Percentiles rank a stretch among this genome's conserved stretches.
phyloP scores from a whole-genome alignment of 148 eudicot genomes.

The Arctostaphylos glauca region DNA sequence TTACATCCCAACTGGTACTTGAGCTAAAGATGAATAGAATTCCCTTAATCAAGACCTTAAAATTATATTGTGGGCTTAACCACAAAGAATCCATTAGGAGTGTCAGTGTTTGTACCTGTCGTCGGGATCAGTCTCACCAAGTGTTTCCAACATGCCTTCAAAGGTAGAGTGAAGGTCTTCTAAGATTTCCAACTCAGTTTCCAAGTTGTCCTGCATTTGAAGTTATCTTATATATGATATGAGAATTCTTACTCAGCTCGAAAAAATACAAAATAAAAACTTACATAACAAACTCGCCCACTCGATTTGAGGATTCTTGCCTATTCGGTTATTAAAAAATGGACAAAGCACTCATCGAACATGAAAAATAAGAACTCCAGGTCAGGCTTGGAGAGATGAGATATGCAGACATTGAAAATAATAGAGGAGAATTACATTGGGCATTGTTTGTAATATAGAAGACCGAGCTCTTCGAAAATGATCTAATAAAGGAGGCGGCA shows the following conservation, averaged over 20 bases:
- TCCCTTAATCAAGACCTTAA: not conserved
- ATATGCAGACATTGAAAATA: conserved; percentile 8
- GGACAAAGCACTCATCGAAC: conserved; percentile 6
- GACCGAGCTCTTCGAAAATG: conserved; percentile 49
- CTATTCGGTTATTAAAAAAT: not conserved
- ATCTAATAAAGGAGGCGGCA: conserved; percentile 71
- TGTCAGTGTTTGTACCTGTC: conserved; percentile 46
- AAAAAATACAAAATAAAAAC: not conserved
- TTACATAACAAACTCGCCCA: not conserved
- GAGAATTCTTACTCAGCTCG: conserved; percentile 3
- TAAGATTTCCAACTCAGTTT: conserved; percentile 57
- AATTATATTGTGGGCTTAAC: not conserved
- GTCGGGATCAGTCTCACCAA: conserved; percentile 42
- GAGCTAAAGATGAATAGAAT: conserved; percentile 19
- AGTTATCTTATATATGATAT: conserved; percentile 4
- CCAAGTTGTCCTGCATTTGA: conserved; percentile 57
- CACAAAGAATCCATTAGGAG: not conserved
- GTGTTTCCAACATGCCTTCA: conserved; percentile 54
- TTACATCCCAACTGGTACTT: conserved; percentile 63
- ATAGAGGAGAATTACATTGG: conserved; percentile 33
- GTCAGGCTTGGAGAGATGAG: not conserved
- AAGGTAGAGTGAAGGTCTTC: conserved; percentile 45
- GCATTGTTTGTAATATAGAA: conserved; percentile 29
- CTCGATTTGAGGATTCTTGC: not conserved
- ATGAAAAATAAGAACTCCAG: not conserved